A percentile compares a stretch with the other conserved stretches of the same genome.
Conservation (phyloP, 306 rosid species). For the Gastrolobium bilobum region DNA sequence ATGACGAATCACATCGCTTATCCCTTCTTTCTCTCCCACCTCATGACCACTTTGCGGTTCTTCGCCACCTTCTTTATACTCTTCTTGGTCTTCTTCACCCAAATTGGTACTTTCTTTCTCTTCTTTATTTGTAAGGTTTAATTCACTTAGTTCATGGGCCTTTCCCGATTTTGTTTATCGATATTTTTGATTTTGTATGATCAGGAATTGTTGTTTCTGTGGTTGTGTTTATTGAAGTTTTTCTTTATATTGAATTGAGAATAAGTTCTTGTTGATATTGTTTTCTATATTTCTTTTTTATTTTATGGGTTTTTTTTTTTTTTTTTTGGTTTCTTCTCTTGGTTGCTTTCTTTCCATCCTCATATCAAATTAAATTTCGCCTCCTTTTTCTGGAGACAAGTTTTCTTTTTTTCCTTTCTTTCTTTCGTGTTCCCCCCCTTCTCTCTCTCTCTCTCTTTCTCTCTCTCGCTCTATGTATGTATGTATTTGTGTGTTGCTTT, state of each 20-base stretch:
- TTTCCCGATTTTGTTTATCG: conserved; percentile 27
- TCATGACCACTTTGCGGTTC: conserved; percentile 56
- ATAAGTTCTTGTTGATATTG: conserved; percentile 15
- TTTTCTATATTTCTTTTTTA: not conserved
- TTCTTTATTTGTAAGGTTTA: not conserved
- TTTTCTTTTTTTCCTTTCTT: conserved; percentile 35
- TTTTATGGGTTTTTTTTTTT: not conserved
- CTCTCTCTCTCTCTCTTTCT: not conserved
- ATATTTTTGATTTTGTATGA: conserved; percentile 34
- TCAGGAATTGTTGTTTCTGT: not conserved
- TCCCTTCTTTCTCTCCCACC: conserved; percentile 41
- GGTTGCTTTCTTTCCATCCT: conserved; percentile 21
- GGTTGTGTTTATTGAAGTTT: not conserved
- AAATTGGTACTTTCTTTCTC: conserved; percentile 65
- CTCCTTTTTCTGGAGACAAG: not conserved
- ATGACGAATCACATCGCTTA: conserved; percentile 42
- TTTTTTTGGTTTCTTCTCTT: conserved; percentile 3
- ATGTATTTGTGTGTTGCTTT: conserved; percentile 27
- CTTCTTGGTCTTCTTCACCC: conserved; percentile 63
- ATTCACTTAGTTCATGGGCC: not conserved
- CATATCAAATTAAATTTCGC: not conserved
- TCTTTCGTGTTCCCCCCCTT: not conserved
- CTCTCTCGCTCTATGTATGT: not conserved
- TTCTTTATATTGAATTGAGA: conserved; percentile 2
- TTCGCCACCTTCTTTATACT: conserved; percentile 45